Percentiles rank a stretch among this genome's conserved stretches.
These are phyloP conservation scores for Aquilaria yunnanensis DNA, from an alignment of 345 rosid genomes.

Conservation along the genomic window DNA sequence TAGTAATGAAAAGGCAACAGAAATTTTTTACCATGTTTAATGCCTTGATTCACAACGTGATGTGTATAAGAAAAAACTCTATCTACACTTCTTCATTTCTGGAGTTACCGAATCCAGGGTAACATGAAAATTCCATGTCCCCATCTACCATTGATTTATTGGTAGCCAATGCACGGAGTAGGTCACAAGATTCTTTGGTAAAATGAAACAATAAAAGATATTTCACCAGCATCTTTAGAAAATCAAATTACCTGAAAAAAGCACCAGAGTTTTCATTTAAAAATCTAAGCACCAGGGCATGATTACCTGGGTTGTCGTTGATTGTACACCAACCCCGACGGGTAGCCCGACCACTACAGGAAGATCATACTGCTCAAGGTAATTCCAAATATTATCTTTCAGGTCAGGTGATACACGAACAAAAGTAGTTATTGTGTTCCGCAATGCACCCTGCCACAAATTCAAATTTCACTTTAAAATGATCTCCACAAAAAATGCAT, in stretches of 20 bases:
- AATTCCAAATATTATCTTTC: slow-evolving; percentile 79
- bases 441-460: slow-evolving; percentile 74
- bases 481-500: neutral
- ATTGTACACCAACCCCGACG: slow-evolving; percentile 45
- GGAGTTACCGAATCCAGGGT: no score
- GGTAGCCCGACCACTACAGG: slow-evolving; percentile 77
- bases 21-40: no score
- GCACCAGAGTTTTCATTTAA: neutral
- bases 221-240: no score
- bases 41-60: no score
- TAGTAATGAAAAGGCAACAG: no score
- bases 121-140: no score
- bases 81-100: no score
- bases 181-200: no score
- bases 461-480: slow-evolving; percentile 11
- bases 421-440: slow-evolving; percentile 76
- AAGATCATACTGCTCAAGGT: slow-evolving; percentile 89
- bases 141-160: no score
- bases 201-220: no score
- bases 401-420: slow-evolving; percentile 62
- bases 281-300: neutral
- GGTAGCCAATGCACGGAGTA: no score
- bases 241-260: neutral
- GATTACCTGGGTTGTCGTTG: slow-evolving; percentile 51
- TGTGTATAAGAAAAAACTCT: no score